Conservation (phyloP, 2,329 filamentous ascomycete species). For the Penicillium sp. region DNA sequence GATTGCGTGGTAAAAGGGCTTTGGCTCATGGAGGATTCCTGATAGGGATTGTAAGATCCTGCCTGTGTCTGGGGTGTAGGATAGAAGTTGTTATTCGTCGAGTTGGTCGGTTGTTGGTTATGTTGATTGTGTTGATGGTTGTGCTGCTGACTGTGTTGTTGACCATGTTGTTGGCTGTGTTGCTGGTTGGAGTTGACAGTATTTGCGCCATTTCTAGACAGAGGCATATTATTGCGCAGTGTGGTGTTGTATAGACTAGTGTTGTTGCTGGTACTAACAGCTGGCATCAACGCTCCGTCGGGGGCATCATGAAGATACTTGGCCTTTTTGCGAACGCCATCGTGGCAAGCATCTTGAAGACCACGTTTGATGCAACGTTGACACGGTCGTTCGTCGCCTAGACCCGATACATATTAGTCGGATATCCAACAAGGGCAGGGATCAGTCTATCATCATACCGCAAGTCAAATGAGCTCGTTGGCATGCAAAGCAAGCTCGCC, state of each 20-base stretch:
- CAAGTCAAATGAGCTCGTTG: constrained; percentile 97
- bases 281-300: constrained; percentile 82
- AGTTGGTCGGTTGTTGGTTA: constrained; percentile 13
- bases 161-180: constrained; percentile 6
- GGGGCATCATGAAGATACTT: constrained; percentile 98
- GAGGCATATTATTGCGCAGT: constrained; percentile 35
- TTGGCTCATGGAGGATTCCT: constrained; percentile 46
- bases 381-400: constrained; percentile 93
- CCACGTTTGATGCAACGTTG: constrained; percentile 91
- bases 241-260: constrained; percentile 50
- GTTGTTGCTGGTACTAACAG: constrained; percentile 70
- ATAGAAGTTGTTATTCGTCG: constrained; percentile 32
- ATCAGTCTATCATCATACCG: constrained; percentile 62
- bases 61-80: constrained; percentile 32
- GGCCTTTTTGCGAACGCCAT: constrained; percentile 96
- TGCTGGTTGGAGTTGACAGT: constrained; percentile 26
- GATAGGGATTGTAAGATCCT: constrained; percentile 47
- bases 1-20: constrained; percentile 63
- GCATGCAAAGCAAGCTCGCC: constrained; percentile 92
- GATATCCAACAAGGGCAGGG: constrained; percentile 5
- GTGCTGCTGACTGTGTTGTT: constrained; percentile 6
- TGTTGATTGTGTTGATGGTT: neutral
- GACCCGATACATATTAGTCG: constrained; percentile 9
- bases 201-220: constrained; percentile 34
- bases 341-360: constrained; percentile 85